These are phyloP conservation scores for Ceratocystiopsis sp. DNA, from an alignment of 2,329 filamentous ascomycete genomes.

Conservation along the genomic window DNA sequence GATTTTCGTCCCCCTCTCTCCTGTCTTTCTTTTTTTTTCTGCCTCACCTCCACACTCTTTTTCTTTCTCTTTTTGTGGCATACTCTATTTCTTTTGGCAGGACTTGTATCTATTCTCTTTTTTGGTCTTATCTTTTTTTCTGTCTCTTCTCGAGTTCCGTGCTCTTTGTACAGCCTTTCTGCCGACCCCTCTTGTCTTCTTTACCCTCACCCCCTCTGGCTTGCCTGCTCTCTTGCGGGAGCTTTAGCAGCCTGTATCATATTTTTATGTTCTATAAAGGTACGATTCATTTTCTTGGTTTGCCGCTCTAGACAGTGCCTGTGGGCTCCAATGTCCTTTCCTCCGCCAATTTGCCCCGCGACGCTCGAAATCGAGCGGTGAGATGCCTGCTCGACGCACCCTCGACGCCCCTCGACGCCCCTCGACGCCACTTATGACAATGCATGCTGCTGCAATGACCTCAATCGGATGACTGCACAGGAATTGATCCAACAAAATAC, in stretches of 20 bases:
- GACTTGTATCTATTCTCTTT: neutral
- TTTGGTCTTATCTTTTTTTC: neutral
- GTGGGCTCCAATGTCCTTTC: neutral
- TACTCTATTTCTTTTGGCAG: neutral
- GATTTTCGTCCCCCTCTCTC: neutral
- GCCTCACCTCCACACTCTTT: conserved; percentile 3
- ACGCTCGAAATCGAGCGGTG: too few relatives aligned
- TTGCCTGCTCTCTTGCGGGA: neutral
- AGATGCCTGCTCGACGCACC: too few relatives aligned
- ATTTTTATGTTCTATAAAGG: conserved; percentile 10
- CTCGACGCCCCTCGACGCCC: too few relatives aligned
- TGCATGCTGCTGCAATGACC: too few relatives aligned
- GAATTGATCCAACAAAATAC: too few relatives aligned
- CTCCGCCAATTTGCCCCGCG: too few relatives aligned
- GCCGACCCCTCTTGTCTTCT: neutral
- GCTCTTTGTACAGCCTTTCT: neutral
- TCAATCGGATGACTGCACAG: too few relatives aligned
- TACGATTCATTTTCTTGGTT: conserved; percentile 1
- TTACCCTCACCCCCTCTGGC: neutral
- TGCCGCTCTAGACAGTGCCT: too few relatives aligned
- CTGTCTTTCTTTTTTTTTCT: neutral
- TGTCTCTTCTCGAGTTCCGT: neutral
- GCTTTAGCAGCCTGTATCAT: conserved; percentile 9
- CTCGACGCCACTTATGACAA: too few relatives aligned
- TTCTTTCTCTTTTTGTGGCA: conserved; percentile 3